Percentiles rank a stretch among this genome's conserved stretches.
Evolutionary conservation across 495 filamentous ascomycete species (phyloP).

Genomic region (Aspergillus haitiensis): DNA sequence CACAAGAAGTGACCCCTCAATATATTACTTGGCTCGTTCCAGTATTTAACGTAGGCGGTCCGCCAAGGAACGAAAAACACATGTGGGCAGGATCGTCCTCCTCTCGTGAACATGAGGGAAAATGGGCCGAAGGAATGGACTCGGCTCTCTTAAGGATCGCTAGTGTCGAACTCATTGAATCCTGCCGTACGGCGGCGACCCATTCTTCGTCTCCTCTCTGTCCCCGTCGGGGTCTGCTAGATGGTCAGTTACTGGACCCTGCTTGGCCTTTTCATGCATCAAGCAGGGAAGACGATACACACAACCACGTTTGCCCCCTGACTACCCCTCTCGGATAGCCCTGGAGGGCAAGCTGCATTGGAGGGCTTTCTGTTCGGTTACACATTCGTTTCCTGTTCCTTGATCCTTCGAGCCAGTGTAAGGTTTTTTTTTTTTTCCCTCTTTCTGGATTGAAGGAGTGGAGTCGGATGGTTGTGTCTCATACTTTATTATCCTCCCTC

Average conservation of each 20-base stretch:
- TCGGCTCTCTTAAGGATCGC: not conserved
- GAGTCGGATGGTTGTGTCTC: too few species aligned
- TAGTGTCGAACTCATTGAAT: not conserved
- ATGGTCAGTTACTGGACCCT: not conserved
- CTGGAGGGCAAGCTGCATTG: not conserved
- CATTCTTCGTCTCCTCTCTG: too few species aligned
- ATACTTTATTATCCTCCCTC: too few species aligned
- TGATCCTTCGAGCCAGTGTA: not conserved
- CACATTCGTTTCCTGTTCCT: not conserved
- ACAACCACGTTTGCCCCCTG: not conserved
- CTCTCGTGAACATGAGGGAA: not conserved
- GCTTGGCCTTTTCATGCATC: not conserved
- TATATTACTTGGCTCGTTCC: too few species aligned
- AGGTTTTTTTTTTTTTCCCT: too few species aligned
- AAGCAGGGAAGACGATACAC: not conserved
- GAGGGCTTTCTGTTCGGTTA: not conserved
- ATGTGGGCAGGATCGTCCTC: too few species aligned
- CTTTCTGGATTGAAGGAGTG: too few species aligned
- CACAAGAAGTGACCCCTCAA: too few species aligned
- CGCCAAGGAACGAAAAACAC: too few species aligned
- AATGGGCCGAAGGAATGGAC: not conserved
- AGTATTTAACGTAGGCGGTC: too few species aligned
- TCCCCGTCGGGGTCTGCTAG: too few species aligned
- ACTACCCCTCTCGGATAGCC: not conserved
- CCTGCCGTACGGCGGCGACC: not conserved